Evolutionary conservation across 2,329 filamentous ascomycete species (phyloP), one percentile per base, ranked within the genome.

Genomic region (Fusarium buxicola): DNA sequence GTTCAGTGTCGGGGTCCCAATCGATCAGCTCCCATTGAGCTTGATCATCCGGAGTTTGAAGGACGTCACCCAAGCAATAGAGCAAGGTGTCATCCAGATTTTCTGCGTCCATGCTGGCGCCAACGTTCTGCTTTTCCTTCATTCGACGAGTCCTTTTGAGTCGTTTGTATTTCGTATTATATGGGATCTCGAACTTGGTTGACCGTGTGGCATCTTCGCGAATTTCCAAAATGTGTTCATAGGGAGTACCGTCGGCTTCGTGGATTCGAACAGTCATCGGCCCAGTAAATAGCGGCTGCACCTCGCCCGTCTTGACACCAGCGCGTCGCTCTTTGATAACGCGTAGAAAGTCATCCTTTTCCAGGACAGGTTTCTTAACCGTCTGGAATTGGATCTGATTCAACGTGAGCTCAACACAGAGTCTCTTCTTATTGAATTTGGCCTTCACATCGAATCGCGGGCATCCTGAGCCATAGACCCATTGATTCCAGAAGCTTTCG

Each of bases 91-190:
- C 92, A 51, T 95, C 90, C 50, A 92, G 87, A 8, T 85, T 84
- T 54, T 84, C 83, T 6, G 75, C 76, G 24, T 90, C 91, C 47
- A 85, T 84, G 54, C 84, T 90, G 38, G 81, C 84, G 21, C 82
- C 86, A 13, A 69, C 73, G 38, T 73, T 75, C 44, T 80, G 87
- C 58, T 92, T 88, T 74, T 96, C 92, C 74, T 93, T 93, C 74
- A 94, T 88, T 28, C 91, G 84, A 39, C 90, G 87, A 57, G 91
- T 97, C 41, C 94, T 85, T 81, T 99, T 99, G 3, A 99, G 83
- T 8, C 96, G 89, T 80, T 98, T 99, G 80, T 99, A 99, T 75
- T 99, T 99, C 1, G 95, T 99, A 71, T 98, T 98, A 78, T 99
- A 99, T 1, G 94, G 94, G 59, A 99, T 97, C 61, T 97, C 94